A percentile compares a stretch with the other conserved stretches of the same genome.
Conservation (phyloP, 352 stramenopile species). For the Discostella stelligera region DNA sequence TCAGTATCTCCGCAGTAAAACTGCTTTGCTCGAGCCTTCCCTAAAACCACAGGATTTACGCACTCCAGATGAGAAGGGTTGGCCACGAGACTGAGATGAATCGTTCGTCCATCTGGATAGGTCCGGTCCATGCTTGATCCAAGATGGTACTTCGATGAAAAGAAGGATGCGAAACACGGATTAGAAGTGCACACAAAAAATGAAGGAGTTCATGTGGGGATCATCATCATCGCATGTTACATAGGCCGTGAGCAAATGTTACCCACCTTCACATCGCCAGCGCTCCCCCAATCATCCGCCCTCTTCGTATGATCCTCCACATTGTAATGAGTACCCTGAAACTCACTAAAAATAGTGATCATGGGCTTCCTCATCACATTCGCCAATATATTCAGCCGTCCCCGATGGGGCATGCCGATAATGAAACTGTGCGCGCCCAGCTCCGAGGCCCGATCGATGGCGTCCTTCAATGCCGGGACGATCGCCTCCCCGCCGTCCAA, state of each 20-base stretch:
- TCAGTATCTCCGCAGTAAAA: slow-evolving; percentile 91
- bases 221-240: not conserved
- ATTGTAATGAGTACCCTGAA: slow-evolving; percentile 91
- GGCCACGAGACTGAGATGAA: slow-evolving; percentile 94
- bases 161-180: not conserved
- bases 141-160: slow-evolving; percentile 89
- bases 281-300: slow-evolving; percentile 86
- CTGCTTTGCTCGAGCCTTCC: slow-evolving; percentile 94
- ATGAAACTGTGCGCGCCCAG: slow-evolving; percentile 95
- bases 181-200: slow-evolving; percentile 4
- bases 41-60: slow-evolving; percentile 95
- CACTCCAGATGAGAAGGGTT: slow-evolving; percentile 99
- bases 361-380: slow-evolving; percentile 98
- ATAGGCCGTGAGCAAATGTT: too few species aligned
- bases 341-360: slow-evolving; percentile 95
- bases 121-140: slow-evolving; percentile 94
- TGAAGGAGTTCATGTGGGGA: not conserved
- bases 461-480: slow-evolving; percentile 92
- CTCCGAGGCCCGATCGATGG: slow-evolving; percentile 93
- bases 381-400: slow-evolving; percentile 95
- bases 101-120: slow-evolving; percentile 91
- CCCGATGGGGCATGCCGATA: slow-evolving; percentile 99
- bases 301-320: slow-evolving; percentile 88
- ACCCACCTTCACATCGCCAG: slow-evolving; percentile 92
- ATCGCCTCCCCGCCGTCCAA: slow-evolving; percentile 96